Evolutionary conservation across 805 yeast genomes (phyloP).

Genomic region (Wickerhamiella sorbophila): DNA sequence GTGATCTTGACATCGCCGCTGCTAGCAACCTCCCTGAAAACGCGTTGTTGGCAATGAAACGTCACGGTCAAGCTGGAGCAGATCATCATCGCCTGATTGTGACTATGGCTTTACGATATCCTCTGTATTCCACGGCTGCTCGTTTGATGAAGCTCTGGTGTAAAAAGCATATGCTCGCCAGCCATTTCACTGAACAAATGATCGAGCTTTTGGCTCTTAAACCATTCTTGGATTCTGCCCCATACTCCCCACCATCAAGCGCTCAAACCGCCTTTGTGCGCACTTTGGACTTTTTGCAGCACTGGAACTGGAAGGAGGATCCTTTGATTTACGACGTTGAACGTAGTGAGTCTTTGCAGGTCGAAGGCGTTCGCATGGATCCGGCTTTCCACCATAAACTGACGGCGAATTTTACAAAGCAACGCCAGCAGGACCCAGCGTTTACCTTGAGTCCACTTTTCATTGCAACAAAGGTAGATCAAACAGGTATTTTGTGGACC

Average conservation of each 20-base stretch:
- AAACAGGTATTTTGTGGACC: slow-evolving; percentile 79
- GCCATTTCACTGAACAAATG: slow-evolving; percentile 63
- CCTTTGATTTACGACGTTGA: slow-evolving; percentile 69
- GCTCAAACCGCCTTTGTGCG: slow-evolving; percentile 71
- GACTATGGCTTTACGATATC: slow-evolving; percentile 55
- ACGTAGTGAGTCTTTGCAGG: slow-evolving; percentile 12
- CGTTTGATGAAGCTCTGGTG: slow-evolving; percentile 84
- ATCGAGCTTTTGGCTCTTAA: slow-evolving; percentile 71
- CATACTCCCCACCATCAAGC: slow-evolving; percentile 70
- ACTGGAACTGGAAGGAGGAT: slow-evolving; percentile 92
- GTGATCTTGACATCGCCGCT: slow-evolving; percentile 41
- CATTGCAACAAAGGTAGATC: slow-evolving; percentile 70
- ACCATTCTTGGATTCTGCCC: slow-evolving; percentile 76
- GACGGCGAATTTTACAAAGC: slow-evolving; percentile 46
- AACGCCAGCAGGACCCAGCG: slow-evolving; percentile 68
- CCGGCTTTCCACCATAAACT: slow-evolving; percentile 47
- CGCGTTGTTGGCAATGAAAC: slow-evolving; percentile 31
- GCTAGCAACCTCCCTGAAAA: slow-evolving; percentile 41
- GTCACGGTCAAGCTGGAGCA: slow-evolving; percentile 34
- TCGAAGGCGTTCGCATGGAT: slow-evolving; percentile 32
- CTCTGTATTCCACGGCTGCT: slow-evolving; percentile 62
- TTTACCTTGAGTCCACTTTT: slow-evolving; percentile 68
- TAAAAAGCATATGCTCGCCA: slow-evolving; percentile 59
- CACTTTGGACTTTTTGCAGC: slow-evolving; percentile 50
- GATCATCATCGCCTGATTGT: slow-evolving; percentile 73